Base-by-base conservation (phyloP, 306 rosid genomes). In the Glycine soja region DNA sequence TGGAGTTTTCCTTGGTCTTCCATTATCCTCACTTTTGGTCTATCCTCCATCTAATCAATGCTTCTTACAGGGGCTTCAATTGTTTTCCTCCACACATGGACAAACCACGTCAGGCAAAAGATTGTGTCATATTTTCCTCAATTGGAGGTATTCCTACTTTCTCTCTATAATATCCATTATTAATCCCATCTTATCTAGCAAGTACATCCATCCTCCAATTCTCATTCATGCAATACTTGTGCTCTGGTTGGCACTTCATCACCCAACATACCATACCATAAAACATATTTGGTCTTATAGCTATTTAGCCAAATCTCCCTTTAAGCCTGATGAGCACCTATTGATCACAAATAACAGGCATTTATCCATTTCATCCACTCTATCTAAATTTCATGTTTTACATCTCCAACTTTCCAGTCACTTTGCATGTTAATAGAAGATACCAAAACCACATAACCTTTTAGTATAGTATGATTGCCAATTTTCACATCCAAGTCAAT, bases 391-490 rank as follows among this genome's bases (percentile, higher is more conserved):
- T 24, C 12, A 42, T 24, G 54, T 7, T 75, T 46, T 75, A 18
- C 46, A 24, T 62, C 47, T 32, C 45, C 10, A 42, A 56, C 61
- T 62, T 62, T 47, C 50, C 48, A 4, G 38, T 5, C 50, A 38
- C 42, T 8, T 52, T 38, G 56, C 30, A 57, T 45, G 68, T 42
- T 79, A 69, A 79, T 69, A 47, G 40, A 69, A 24, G 12, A 79
- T 5, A 43, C 34, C 10, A 40, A 68, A 69, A 79, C 48, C 36
- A 47, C 4, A 4, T n/a, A 30, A 43, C 15, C 12, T 67, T 78
- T 16, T 48, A 57, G 54, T 18, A 18, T 16, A 51, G 12, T 57
- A 74, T 74, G 68, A 11, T 56, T 2, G 8, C 68, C 54, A 57
- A 56, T 56, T 15, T 57, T 57, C 68, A 45, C 70, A 75, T 5